Percentiles rank a stretch among this genome's conserved stretches.
phyloP scores from a whole-genome alignment of 176 grass and related monocot species.

The Dactylis glomerata region DNA sequence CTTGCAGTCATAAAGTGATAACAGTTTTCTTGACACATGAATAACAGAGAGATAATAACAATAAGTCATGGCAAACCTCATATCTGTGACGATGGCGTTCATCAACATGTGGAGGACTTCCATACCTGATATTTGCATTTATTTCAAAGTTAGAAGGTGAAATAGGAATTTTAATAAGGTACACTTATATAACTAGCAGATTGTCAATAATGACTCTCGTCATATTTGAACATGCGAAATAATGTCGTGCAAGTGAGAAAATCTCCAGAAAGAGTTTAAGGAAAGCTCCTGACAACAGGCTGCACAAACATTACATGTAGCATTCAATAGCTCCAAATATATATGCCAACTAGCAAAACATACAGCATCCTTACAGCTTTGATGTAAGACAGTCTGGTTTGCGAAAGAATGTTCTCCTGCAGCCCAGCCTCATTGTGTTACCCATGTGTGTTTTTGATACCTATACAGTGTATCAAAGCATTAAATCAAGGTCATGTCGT shows the following conservation, averaged over 20 bases:
- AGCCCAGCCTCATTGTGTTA: slow-evolving; percentile 94
- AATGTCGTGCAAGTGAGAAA: not conserved
- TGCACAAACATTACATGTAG: not conserved
- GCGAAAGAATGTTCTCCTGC: slow-evolving; percentile 69
- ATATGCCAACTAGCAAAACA: slow-evolving; percentile 4
- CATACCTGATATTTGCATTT: slow-evolving; percentile 61
- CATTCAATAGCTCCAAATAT: not conserved
- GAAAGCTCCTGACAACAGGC: slow-evolving; percentile 13
- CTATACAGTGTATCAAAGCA: slow-evolving; percentile 27
- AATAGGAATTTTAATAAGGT: slow-evolving; percentile 1
- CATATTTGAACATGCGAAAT: not conserved
- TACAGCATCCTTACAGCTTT: slow-evolving; percentile 54
- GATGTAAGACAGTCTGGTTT: slow-evolving; percentile 68
- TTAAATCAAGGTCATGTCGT: not conserved
- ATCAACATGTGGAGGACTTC: slow-evolving; percentile 67
- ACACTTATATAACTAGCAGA: not conserved
- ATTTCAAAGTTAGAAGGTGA: slow-evolving; percentile 24
- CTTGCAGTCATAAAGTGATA: slow-evolving; percentile 6
- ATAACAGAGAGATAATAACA: not conserved
- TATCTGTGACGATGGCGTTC: slow-evolving; percentile 98
- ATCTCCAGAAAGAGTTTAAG: not conserved
- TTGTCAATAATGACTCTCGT: not conserved
- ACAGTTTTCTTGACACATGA: not conserved
- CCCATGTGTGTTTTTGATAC: slow-evolving; percentile 99
- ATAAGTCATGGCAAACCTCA: slow-evolving; percentile 51